Conservation (phyloP, 2,329 filamentous ascomycete species). For the Fusarium transvaalense region DNA sequence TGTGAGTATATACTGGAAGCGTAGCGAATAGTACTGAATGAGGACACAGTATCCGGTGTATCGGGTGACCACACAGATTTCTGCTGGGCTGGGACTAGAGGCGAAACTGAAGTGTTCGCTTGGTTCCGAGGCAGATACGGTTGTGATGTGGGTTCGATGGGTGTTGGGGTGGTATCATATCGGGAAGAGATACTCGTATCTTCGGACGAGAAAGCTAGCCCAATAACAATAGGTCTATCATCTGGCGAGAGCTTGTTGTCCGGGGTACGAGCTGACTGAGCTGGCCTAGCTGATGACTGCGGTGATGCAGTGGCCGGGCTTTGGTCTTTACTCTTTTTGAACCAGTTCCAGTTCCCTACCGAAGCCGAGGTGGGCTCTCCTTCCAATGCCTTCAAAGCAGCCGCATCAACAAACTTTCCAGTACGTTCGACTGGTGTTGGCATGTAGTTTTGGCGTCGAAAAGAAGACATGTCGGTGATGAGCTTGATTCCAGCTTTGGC, state of each 20-base stretch:
- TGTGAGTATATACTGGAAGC: conserved; percentile 74
- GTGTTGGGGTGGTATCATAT: conserved; percentile 56
- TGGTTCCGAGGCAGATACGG: conserved; percentile 16
- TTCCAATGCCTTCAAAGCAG: conserved; percentile 70
- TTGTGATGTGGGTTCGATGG: conserved; percentile 30
- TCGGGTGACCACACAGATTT: conserved; percentile 72
- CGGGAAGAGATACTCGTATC: conserved; percentile 56
- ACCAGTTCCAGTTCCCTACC: conserved; percentile 69
- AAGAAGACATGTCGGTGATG: conserved; percentile 75
- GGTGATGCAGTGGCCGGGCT: conserved; percentile 48
- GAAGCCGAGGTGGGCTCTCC: conserved; percentile 66
- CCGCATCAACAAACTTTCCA: conserved; percentile 68
- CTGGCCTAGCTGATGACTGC: conserved; percentile 42
- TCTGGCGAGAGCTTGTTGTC: conserved; percentile 71
- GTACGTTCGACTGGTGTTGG: conserved; percentile 51
- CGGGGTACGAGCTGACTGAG: conserved; percentile 44
- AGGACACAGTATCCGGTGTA: conserved; percentile 64
- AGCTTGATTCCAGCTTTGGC: conserved; percentile 73
- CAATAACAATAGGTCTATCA: conserved; percentile 79
- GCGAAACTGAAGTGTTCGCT: conserved; percentile 23
- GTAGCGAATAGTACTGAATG: conserved; percentile 58
- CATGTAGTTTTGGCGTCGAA: conserved; percentile 59
- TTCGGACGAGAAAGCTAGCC: conserved; percentile 71
- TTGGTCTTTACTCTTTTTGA: conserved; percentile 58
- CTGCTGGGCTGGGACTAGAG: conserved; percentile 50